Percentiles rank a stretch among this genome's conserved stretches.
Conservation (phyloP, 2,329 filamentous ascomycete species). For the Alternaria viburni region DNA sequence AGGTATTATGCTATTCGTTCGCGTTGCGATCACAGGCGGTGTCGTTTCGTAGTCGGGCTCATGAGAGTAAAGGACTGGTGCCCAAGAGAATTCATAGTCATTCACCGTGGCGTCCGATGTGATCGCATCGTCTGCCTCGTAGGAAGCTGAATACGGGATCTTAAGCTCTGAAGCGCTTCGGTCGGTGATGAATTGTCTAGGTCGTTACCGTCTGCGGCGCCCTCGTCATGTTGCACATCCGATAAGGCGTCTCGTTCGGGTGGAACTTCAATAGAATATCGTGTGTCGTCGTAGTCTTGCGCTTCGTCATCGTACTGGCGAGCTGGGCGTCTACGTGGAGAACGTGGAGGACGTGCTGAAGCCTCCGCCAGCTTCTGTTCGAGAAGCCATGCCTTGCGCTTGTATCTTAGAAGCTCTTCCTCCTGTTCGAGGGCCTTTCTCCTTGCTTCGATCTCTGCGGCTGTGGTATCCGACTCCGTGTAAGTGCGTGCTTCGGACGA, state of each 20-base stretch:
- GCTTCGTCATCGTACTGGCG: background rate
- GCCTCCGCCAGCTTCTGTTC: constrained; percentile 12
- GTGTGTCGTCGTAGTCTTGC: background rate
- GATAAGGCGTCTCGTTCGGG: background rate
- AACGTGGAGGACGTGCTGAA: background rate
- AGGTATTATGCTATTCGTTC: background rate
- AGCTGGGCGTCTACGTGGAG: background rate
- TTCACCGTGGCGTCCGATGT: background rate
- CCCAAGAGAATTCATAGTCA: background rate
- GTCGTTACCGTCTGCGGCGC: background rate
- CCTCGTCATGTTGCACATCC: background rate
- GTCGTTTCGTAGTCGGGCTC: background rate
- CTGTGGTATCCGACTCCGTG: background rate
- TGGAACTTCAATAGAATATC: background rate
- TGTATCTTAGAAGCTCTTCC: constrained; percentile 15
- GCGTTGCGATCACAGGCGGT: background rate
- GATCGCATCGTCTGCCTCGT: constrained; percentile 3
- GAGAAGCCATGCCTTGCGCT: constrained; percentile 11
- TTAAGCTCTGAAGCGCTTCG: constrained; percentile 7
- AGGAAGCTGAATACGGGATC: constrained; percentile 12
- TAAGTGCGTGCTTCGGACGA: background rate
- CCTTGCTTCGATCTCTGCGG: constrained; percentile 7
- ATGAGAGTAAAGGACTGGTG: background rate
- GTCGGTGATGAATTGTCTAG: constrained; percentile 9
- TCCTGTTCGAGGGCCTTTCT: constrained; percentile 10